Evolutionary conservation across 2,329 filamentous ascomycete species (phyloP).

Genomic region (Claviceps pazoutovae): DNA sequence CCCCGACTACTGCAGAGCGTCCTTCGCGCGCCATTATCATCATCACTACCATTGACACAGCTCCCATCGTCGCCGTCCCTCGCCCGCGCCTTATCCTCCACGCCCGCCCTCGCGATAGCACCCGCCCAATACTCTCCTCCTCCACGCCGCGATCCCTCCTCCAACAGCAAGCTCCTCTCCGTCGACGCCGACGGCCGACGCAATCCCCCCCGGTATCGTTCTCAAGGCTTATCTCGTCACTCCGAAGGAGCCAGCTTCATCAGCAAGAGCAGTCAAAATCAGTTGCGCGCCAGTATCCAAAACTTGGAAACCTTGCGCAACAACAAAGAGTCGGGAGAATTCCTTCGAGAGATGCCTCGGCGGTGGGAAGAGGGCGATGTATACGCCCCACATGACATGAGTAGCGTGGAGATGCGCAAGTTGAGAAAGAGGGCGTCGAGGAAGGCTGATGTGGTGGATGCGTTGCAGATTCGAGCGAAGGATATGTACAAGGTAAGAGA

Average conservation of each 20-base stretch:
- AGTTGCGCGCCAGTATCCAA: slow-evolving; percentile 21
- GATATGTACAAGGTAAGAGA: slow-evolving; percentile 70
- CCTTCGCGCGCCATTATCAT: slow-evolving; percentile 8
- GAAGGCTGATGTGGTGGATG: slow-evolving; percentile 61
- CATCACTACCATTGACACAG: background rate
- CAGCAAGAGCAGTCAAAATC: slow-evolving; percentile 9
- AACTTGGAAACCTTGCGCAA: slow-evolving; percentile 16
- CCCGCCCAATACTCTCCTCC: slow-evolving; percentile 13
- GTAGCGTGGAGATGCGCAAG: slow-evolving; percentile 63
- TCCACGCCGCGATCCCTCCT: slow-evolving; percentile 7
- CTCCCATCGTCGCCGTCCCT: slow-evolving; percentile 3
- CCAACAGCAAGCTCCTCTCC: slow-evolving; percentile 13
- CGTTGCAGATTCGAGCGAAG: slow-evolving; percentile 64
- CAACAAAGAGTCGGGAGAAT: slow-evolving; percentile 33
- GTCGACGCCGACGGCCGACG: slow-evolving; percentile 10
- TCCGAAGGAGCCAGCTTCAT: slow-evolving; percentile 18
- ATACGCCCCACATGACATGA: slow-evolving; percentile 82
- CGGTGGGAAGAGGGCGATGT: slow-evolving; percentile 68
- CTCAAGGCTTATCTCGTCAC: background rate
- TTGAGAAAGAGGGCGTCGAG: slow-evolving; percentile 51
- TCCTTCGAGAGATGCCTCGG: slow-evolving; percentile 51
- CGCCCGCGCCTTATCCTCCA: slow-evolving; percentile 18
- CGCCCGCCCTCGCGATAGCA: slow-evolving; percentile 11
- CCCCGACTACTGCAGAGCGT: slow-evolving; percentile 21
- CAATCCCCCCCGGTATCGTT: background rate